phyloP scores from a whole-genome alignment of 2,329 filamentous ascomycete genomes.

The Fusarium coffeatum region DNA sequence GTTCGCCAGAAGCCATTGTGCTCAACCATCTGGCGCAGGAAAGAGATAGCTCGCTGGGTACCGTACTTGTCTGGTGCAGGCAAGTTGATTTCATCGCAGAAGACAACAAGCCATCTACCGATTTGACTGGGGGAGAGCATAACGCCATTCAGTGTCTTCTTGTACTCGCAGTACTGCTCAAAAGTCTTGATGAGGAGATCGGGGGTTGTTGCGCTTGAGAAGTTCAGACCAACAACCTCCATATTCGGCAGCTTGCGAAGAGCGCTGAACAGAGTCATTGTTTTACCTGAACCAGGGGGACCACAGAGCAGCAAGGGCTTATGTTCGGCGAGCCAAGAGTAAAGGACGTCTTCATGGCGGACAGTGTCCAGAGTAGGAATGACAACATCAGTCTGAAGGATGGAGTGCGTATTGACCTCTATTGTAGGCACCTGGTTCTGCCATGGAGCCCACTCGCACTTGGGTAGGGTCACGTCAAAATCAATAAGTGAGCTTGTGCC shows the following conservation, averaged over 20 bases:
- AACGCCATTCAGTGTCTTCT: slow-evolving; percentile 96
- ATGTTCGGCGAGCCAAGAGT: slow-evolving; percentile 99
- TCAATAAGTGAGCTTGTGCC: slow-evolving; percentile 91
- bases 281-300: slow-evolving; percentile 98
- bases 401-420: slow-evolving; percentile 97
- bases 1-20: slow-evolving; percentile 99
- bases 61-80: slow-evolving; percentile 97
- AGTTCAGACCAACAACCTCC: slow-evolving; percentile 99
- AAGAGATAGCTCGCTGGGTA: slow-evolving; percentile 96
- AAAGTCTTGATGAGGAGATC: slow-evolving; percentile 99
- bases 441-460: slow-evolving; percentile 91
- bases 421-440: slow-evolving; percentile 93
- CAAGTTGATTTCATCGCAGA: slow-evolving; percentile 99
- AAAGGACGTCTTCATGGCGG: slow-evolving; percentile 97
- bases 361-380: slow-evolving; percentile 98
- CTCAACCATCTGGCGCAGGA: slow-evolving; percentile 95
- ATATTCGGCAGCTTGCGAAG: slow-evolving; percentile 97
- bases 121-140: slow-evolving; percentile 97
- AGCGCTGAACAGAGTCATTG: slow-evolving; percentile 98
- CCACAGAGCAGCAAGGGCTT: slow-evolving; percentile 97
- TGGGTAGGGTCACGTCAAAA: slow-evolving; percentile 89
- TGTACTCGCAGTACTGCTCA: slow-evolving; percentile 99
- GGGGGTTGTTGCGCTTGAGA: slow-evolving; percentile 97
- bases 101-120: slow-evolving; percentile 96
- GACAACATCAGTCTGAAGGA: slow-evolving; percentile 97